phyloP scores from a whole-genome alignment of 2,329 filamentous ascomycete species.

The Pseudogymnoascus sp. region DNA sequence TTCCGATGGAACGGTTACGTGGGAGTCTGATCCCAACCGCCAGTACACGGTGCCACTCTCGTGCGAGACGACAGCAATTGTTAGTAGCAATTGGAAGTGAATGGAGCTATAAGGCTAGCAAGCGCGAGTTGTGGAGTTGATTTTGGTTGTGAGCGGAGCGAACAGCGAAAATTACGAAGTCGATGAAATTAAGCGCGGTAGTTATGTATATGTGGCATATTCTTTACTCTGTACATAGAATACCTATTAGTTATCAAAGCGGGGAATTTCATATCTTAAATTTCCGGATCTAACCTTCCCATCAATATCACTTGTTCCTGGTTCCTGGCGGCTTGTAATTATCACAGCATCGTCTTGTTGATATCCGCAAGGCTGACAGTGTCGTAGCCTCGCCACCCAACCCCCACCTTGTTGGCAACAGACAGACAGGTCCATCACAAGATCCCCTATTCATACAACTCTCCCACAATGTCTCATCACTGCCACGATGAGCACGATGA shows the following conservation, averaged over 20 bases:
- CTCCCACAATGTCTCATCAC: slow-evolving; percentile 33
- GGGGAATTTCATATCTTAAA: neutral
- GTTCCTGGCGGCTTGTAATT: neutral
- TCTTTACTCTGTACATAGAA: slow-evolving; percentile 1
- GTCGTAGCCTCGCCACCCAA: neutral
- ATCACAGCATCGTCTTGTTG: neutral
- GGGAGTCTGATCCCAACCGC: slow-evolving; percentile 46
- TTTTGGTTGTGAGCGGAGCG: neutral
- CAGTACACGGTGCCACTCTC: slow-evolving; percentile 16
- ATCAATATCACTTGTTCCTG: neutral
- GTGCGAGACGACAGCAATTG: slow-evolving; percentile 15
- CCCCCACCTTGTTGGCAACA: neutral
- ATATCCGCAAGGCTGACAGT: neutral
- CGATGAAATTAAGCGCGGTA: neutral
- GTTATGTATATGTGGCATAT: neutral
- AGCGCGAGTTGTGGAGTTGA: neutral
- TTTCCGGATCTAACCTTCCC: neutral
- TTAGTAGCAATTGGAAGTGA: slow-evolving; percentile 16
- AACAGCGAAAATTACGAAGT: neutral
- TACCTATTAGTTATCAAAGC: neutral
- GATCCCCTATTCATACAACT: neutral
- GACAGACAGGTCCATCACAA: neutral
- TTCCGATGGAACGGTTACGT: slow-evolving; percentile 45
- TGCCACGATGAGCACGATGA: slow-evolving; percentile 39
- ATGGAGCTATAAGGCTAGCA: no score